Conservation (phyloP, 2,329 filamentous ascomycete genomes). For the Colletotrichum endophyticum region DNA sequence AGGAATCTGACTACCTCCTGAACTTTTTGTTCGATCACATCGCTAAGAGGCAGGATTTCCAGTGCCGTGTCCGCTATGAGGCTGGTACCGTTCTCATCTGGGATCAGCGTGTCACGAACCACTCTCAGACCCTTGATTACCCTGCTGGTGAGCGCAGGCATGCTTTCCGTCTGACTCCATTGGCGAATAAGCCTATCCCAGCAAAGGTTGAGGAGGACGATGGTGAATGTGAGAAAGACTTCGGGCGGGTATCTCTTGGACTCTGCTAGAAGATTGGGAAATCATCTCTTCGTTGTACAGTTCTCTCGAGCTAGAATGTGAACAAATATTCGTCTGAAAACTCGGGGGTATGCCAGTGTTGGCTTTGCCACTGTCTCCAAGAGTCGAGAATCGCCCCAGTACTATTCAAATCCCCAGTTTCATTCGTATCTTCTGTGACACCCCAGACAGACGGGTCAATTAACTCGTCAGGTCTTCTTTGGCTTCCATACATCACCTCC, state of each 20-base stretch:
- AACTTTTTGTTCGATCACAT: slow-evolving; percentile 74
- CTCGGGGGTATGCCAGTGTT: background rate
- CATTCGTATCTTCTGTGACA: background rate
- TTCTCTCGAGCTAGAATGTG: accelerated
- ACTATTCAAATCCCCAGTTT: background rate
- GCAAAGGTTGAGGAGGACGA: slow-evolving; percentile 24
- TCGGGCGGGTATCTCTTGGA: slow-evolving; percentile 17
- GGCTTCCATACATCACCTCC: accelerated
- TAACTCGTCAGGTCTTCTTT: accelerated
- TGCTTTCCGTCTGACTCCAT: slow-evolving; percentile 15
- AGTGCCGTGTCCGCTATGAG: slow-evolving; percentile 67
- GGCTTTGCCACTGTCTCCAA: background rate
- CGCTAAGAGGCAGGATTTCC: slow-evolving; percentile 66
- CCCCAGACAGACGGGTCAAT: accelerated
- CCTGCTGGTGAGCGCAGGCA: slow-evolving; percentile 5
- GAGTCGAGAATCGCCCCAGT: background rate
- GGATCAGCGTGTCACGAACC: slow-evolving; percentile 11
- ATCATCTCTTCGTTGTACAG: background rate
- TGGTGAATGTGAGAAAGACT: slow-evolving; percentile 24
- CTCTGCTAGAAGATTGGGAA: background rate
- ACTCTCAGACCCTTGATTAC: slow-evolving; percentile 9
- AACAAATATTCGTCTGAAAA: background rate
- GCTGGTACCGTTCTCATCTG: slow-evolving; percentile 67
- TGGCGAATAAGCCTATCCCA: slow-evolving; percentile 18
- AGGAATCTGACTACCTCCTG: slow-evolving; percentile 69